Evolutionary conservation across 83 land plant species (phyloP).

Genomic region (Isoetes engelmannii): DNA sequence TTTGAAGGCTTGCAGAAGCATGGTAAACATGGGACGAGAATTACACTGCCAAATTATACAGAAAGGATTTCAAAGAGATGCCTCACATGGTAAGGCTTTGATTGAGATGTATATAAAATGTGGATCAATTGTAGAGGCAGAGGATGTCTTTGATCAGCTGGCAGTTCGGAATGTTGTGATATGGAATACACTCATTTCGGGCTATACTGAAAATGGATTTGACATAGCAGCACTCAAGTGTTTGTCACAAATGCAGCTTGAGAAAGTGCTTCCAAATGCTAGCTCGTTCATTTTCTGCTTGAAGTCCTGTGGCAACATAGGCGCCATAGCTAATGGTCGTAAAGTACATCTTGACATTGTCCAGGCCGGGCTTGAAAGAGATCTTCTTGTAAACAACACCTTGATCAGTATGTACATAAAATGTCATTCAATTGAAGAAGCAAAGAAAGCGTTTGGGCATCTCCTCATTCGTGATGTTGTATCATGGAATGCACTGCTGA

Average conservation of each 20-base stretch:
- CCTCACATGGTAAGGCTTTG: too few species aligned
- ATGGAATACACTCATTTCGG: too few species aligned
- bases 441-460: not conserved
- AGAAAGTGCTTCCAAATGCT: not conserved
- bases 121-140: too few species aligned
- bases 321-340: not conserved
- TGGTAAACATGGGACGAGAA: too few species aligned
- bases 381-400: not conserved
- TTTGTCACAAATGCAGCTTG: not conserved
- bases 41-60: too few species aligned
- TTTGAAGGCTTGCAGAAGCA: too few species aligned
- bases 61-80: too few species aligned
- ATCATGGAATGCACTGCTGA: not conserved
- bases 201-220: not conserved
- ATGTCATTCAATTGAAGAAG: not conserved
- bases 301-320: not conserved
- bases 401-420: conserved; percentile 8
- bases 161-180: too few species aligned
- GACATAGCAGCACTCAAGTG: not conserved
- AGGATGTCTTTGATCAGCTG: too few species aligned
- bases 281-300: not conserved
- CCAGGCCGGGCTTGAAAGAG: not conserved
- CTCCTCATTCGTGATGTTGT: not conserved
- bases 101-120: too few species aligned
- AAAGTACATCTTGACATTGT: conserved; percentile 8